Evolutionary conservation across 2,329 filamentous ascomycete species (phyloP).

Genomic region (Thielaviopsis musarum): DNA sequence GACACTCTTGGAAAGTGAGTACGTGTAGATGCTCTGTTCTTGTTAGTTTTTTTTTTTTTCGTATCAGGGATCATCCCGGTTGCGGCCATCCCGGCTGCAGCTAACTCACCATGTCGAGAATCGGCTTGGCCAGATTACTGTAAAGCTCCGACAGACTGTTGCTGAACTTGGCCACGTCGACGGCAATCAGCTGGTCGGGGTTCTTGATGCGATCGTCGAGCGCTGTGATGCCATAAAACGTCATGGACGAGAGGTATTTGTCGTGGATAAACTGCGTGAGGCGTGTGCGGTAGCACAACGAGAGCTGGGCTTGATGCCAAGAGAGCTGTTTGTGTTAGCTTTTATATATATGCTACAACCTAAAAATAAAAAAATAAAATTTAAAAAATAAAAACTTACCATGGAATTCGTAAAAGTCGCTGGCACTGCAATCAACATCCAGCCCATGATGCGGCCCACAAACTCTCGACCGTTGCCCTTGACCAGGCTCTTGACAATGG

Average conservation of each 20-base stretch:
- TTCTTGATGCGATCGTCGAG: constrained; percentile 97
- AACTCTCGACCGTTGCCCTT: constrained; percentile 86
- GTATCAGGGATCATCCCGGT: no score
- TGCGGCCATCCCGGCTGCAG: no score
- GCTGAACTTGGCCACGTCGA: constrained; percentile 91
- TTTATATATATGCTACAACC: no score
- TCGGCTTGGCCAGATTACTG: constrained; percentile 86
- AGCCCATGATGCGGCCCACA: constrained; percentile 76
- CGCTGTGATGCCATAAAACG: constrained; percentile 90
- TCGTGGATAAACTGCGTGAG: constrained; percentile 92
- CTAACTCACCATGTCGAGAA: constrained; percentile 67
- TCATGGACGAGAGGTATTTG: constrained; percentile 92
- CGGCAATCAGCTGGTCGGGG: constrained; percentile 89
- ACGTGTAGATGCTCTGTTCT: constrained; percentile 67
- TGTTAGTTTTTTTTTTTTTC: no score
- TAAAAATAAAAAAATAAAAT: no score
- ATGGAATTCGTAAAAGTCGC: constrained; percentile 98
- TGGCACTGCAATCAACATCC: constrained; percentile 93
- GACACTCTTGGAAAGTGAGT: constrained; percentile 83
- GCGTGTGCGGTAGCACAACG: constrained; percentile 79
- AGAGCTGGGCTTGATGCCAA: constrained; percentile 91
- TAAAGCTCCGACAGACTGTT: constrained; percentile 91
- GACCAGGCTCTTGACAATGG: constrained; percentile 80
- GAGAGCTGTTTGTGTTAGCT: constrained; percentile 45
- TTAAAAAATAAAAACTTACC: no score